Evolutionary conservation across 192 early-diverging fungal species (phyloP).

Genomic region (Linnemannia schmuckeri): DNA sequence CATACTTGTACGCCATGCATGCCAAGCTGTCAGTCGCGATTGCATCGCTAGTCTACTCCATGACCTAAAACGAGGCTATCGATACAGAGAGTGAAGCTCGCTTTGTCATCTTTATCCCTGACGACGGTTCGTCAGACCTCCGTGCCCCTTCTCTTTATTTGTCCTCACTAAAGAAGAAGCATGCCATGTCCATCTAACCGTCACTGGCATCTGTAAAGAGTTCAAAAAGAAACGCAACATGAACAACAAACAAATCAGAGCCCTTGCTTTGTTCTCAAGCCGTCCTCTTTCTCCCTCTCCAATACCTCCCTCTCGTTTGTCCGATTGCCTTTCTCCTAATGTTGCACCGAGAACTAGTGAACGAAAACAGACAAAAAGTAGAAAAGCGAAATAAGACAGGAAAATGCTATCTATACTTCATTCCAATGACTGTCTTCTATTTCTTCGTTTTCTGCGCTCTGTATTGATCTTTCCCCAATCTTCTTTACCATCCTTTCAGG

Average conservation of each 20-base stretch:
- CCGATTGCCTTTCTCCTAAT: background rate
- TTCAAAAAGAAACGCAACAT: background rate
- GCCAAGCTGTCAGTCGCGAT: too few relatives aligned
- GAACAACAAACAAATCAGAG: background rate
- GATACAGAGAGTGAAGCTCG: background rate
- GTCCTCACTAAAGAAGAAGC: background rate
- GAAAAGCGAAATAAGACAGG: background rate
- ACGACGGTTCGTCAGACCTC: background rate
- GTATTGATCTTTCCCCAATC: too few relatives aligned
- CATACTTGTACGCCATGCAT: too few relatives aligned
- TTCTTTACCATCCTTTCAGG: too few relatives aligned
- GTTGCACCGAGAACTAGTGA: background rate
- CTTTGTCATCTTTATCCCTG: slow-evolving; percentile 9
- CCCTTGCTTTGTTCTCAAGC: background rate
- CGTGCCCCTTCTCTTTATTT: background rate
- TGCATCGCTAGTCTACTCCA: too few relatives aligned
- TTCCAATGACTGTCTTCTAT: too few relatives aligned
- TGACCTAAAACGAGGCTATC: background rate
- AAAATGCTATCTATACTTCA: background rate
- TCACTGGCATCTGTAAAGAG: background rate
- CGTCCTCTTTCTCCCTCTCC: background rate
- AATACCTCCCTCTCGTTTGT: background rate
- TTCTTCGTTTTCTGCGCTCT: too few relatives aligned
- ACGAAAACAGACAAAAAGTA: background rate
- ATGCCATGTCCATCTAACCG: background rate